A percentile compares a stretch with the other conserved stretches of the same genome.
phyloP scores from a whole-genome alignment of 2,329 filamentous ascomycete species.

The Diaporthe amygdali region DNA sequence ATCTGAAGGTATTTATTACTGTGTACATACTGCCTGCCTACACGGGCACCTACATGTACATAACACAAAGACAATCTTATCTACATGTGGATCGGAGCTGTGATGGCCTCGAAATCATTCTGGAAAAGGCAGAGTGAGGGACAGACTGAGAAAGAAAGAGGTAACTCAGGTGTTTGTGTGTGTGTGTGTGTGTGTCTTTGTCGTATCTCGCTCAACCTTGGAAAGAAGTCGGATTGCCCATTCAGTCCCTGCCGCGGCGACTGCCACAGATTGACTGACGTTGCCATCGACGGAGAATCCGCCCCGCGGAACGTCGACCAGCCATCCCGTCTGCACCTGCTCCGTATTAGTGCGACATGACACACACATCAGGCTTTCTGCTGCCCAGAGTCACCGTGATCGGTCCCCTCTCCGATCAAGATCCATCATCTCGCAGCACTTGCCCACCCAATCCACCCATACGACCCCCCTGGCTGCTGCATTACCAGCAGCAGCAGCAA shows the following conservation, averaged over 20 bases:
- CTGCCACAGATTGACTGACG: not conserved
- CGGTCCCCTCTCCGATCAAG: slow-evolving; percentile 12
- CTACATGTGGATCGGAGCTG: not conserved
- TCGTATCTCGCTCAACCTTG: not conserved
- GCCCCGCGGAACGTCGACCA: not conserved
- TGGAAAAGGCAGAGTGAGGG: not conserved
- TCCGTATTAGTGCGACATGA: not conserved
- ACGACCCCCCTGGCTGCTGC: not conserved
- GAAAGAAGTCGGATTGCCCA: not conserved
- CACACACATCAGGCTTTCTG: not conserved
- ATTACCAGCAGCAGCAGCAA: not conserved
- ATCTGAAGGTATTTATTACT: slow-evolving; percentile 4
- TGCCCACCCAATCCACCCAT: not conserved
- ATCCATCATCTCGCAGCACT: slow-evolving; percentile 1
- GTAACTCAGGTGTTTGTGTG: not conserved
- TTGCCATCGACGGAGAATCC: not conserved
- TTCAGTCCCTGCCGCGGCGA: not conserved
- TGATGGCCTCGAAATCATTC: not conserved
- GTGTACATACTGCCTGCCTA: not conserved
- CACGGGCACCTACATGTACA: not conserved
- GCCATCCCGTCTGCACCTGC: not conserved
- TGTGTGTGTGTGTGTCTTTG: not conserved
- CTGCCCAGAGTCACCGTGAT: not conserved
- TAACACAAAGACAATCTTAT: too few relatives aligned
- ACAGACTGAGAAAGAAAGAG: not conserved